Percentiles rank a stretch among this genome's conserved stretches.
These are phyloP conservation scores for Musa acuminata DNA, from an alignment of 176 grass and related monocot genomes.

Conservation along the genomic window DNA sequence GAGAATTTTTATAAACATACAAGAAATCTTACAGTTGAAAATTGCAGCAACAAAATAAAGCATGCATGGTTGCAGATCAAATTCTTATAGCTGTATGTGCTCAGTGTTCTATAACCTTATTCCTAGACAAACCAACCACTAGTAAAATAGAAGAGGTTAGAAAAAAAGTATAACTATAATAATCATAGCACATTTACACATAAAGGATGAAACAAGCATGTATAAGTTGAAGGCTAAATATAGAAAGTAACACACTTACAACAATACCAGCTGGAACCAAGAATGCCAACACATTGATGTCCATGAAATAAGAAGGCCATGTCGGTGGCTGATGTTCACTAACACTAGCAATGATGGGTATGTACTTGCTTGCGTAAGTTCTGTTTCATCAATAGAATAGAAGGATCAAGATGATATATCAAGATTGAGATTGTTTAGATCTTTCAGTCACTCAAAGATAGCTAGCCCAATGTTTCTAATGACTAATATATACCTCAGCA, in stretches of 20 bases:
- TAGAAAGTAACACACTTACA: conserved; percentile 49
- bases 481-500: not conserved
- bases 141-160: not conserved
- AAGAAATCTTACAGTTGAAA: not conserved
- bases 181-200: not conserved
- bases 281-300: conserved; percentile 96
- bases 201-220: not conserved
- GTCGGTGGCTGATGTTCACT: conserved; percentile 99
- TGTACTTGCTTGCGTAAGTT: conserved; percentile 99
- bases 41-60: not conserved
- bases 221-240: not conserved
- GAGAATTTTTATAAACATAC: too few species aligned
- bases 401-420: not conserved
- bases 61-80: not conserved
- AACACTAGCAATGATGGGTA: conserved; percentile 99
- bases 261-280: conserved; percentile 93
- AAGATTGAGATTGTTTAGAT: not conserved
- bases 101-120: not conserved
- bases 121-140: not conserved
- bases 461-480: not conserved
- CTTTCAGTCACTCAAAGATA: not conserved
- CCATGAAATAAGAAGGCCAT: conserved; percentile 99
- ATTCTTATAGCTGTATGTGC: not conserved
- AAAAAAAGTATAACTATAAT: not conserved
- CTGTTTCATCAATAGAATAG: conserved; percentile 32